Evolutionary conservation across 2,329 filamentous ascomycete species (phyloP), one percentile per base, ranked within the genome.

Genomic region (Aspergillus uvarum): DNA sequence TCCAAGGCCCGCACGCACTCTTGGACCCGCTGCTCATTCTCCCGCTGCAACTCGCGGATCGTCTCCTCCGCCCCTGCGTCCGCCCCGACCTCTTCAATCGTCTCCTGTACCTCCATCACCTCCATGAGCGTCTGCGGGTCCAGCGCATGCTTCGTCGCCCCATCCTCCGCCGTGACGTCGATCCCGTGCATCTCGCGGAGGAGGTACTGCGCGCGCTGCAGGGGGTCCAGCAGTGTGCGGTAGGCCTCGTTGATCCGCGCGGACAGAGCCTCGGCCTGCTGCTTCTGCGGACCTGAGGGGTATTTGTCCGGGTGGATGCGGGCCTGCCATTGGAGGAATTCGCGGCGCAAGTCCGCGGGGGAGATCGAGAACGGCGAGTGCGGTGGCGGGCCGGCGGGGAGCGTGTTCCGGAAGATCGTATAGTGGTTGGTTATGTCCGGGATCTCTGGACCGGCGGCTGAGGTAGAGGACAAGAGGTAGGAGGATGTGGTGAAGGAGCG

Each of bases 231-330:
- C 0, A 99, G 84, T 2, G 93, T 96, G 70, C 87, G 89, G 82
- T 96, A 98, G 0, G 95, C 95, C 66, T 92, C 89, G 81, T 98
- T 98, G 75, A 98, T 93, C 26, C 86, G 84, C 7, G 91, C 85
- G 10, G 90, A 95, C n/a, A 88, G 81, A 0, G 87, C 89, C 75
- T 96, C 91, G 21, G 92, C 92, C 51, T 83, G 80, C 47, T 79
- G 77, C 68, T 87, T 87, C 42, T 79, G 71, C 4, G 77, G 65
- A 2, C 74, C 74, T 4, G 71, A 60, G 70, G 68, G 78, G 67
- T 78, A 88, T 81, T 75, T 81, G 70, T 74, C 81, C 47, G 66
- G 82, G 64, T 67, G 85, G 59, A 73, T 78, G 67, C 65, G 70
- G 64, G 67, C 85, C 78, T 99, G 95, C 1, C 97, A 84, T 61